Evolutionary conservation across 306 rosid species (phyloP), one percentile per base, ranked within the genome.

Genomic region (Senna tora): DNA sequence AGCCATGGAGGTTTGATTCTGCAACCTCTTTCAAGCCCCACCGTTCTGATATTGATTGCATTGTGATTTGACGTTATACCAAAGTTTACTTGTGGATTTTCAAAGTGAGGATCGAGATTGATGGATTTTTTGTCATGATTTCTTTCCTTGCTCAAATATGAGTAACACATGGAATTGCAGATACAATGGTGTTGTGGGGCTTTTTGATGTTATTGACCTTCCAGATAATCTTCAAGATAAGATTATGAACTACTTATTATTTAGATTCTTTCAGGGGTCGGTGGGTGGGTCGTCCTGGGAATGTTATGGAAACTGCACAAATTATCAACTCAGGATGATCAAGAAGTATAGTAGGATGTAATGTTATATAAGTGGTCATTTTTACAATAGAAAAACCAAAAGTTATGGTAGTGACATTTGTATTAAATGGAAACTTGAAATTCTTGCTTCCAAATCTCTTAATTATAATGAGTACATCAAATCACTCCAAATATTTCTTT

Each of bases 11-110:
- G 67, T 39, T 51, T 39, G 50, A 62, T 38, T 62, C 50, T 62
- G 5, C 10, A 20, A 19, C 5, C 10, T 17, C 67, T 17, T 62
- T 10, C 10, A 0, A 38, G 46, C 49, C 49, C 50, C 50, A 10
- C 5, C 19, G 30, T 61, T 9, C 65, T 85, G 89, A 87, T 73
- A 52, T 60, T 60, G 66, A 9, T 68, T 7, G 5, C 20, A 17
- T 2, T 56, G 1, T 47, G 42, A 46, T 21, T 56, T 49, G 63
- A 55, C 21, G 34, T 53, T 36, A 43, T 55, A 38, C 73, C 63
- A 70, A 46, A 30, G 38, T 28, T 46, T 9, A 30, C 20, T 28
- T 20, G 46, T 36, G 41, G 63, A 32, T 64, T 71, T 41, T 28
- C 39, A 21, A 46, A 42, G 10, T 32, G 76, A 67, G 74, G 74